Percentiles rank a stretch among this genome's conserved stretches.
Evolutionary conservation across 1,139 yeast genomes (phyloP).

Genomic region (Saccharomyces hybrid): DNA sequence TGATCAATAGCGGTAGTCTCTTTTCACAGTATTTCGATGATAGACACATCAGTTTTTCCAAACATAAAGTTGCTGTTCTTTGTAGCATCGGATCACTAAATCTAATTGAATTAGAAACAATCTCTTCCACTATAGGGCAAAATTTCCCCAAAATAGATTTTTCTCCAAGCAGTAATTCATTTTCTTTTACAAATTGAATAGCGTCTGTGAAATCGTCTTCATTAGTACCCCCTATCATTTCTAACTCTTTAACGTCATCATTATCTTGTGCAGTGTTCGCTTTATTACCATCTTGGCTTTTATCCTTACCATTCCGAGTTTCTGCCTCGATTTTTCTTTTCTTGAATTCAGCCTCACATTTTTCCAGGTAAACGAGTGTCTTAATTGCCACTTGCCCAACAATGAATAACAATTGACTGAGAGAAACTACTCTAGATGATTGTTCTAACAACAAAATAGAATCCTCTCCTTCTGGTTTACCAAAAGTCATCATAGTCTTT

Average conservation of each 20-base stretch:
- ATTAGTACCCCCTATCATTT: slow-evolving; percentile 83
- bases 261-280: slow-evolving; percentile 16
- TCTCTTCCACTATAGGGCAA: slow-evolving; percentile 70
- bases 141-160: slow-evolving; percentile 65
- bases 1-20: slow-evolving; percentile 64
- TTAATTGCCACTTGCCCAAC: slow-evolving; percentile 89
- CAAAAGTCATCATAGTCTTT: slow-evolving; percentile 49
- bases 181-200: slow-evolving; percentile 70
- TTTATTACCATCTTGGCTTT: slow-evolving; percentile 19
- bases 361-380: slow-evolving; percentile 75
- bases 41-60: slow-evolving; percentile 93
- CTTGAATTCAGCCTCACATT: slow-evolving; percentile 78
- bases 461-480: slow-evolving; percentile 25
- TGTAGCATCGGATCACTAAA: slow-evolving; percentile 53
- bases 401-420: slow-evolving; percentile 75
- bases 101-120: slow-evolving; percentile 56
- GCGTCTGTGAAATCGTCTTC: slow-evolving; percentile 96
- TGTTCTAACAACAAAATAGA: slow-evolving; percentile 6
- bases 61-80: slow-evolving; percentile 70
- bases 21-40: slow-evolving; percentile 82
- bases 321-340: slow-evolving; percentile 69
- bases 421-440: slow-evolving; percentile 40
- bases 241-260: slow-evolving; percentile 59
- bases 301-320: slow-evolving; percentile 36
- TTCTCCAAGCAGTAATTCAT: slow-evolving; percentile 73